Evolutionary conservation across 1,284 basidiomycete genomes (phyloP), one percentile per base, ranked within the genome.

Genomic region (Uromyces viciae-fabae): DNA sequence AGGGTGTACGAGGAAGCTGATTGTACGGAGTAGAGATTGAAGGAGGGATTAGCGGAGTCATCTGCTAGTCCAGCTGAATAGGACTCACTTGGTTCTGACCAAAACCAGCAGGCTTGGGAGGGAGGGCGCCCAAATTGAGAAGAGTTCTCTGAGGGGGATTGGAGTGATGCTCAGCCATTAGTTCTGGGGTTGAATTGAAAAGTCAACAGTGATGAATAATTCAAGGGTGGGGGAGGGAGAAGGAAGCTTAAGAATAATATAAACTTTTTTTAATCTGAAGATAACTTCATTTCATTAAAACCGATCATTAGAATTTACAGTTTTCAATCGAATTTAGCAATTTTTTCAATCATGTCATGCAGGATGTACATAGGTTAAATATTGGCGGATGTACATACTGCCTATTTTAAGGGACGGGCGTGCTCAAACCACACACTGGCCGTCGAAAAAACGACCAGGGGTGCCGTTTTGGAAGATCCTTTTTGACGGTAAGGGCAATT

Each of bases 1-100:
- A 87, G 17, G 88, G 88, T 33, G 88, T 88, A 82, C 88, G 85
- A 42, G 88, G 88, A 84, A 86, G 87, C 86, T 87, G 84, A 28
- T 2, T 14, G 69, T 74, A 38, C n/a, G 68, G 0, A 31, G 56
- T 15, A 60, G 31, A 79, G 33, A 43, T 25, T 43, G n/a, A 38
- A 69, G 40, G 9, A n/a, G 42, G 43, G 28, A 38, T 22, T 15
- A 58, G 40, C 36, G 38, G 36, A 38, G 19, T 36, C 3, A 38
- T 43, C 25, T 25, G n/a, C 33, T 40, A 76, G 36, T 33, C 11
- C 33, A 25, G 40, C 28, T 28, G 36, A 17, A 28, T 1, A 19
- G 38, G 38, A 46, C 81, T 25, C 19, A 82, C 81, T 72, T 81
- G 75, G 25, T 62, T 71, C 49, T 82, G 78, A 40, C 81, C 81